Evolutionary conservation across 2,329 filamentous ascomycete genomes (phyloP), one percentile per base, ranked within the genome.

Genomic region (Aspergillus ibericus): DNA sequence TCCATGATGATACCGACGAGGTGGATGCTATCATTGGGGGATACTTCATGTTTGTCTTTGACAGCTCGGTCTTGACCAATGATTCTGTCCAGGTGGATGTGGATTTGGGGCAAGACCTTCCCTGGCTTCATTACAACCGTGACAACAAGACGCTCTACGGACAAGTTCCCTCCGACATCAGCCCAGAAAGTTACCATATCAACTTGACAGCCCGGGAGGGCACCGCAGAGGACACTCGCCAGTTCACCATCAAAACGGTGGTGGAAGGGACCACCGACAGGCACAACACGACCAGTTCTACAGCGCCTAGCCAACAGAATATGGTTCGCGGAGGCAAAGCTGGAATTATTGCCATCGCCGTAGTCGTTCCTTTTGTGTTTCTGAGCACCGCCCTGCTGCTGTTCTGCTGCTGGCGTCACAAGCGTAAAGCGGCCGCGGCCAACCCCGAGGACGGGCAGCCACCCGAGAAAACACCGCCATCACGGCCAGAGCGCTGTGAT

Each of bases 101-200:
- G 3, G 71, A 81, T 40, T 63, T 84, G 18, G 77, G 75, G 13
- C 51, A 63, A 4, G 60, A 75, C 13, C 66, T 81, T 2, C 71
- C 75, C 13, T 84, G 83, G 81, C 72, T 85, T n/a, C 67, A 72
- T 1, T 85, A 83, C 64, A 77, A 83, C 60, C 54, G 76, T 15
- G 63, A 59, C 9, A 78, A 74, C 25, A 72, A 78, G 44, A 76
- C 74, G 2, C 73, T 85, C 2, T 70, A 70, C n/a, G 83, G 83
- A 13, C 76, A 74, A n/a, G 75, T 84, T 9, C 82, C 83, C 0
- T 63, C 69, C 1, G 70, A 75, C 50, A 58, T 77, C 5, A 62
- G 72, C 6, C 70, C 79, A 1, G 68, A 75, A 35, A 72, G 73
- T 8, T 70, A 81, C 18, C 68, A 72, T 16, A 75, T 79, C 20